A percentile compares a stretch with the other conserved stretches of the same genome.
Evolutionary conservation across 2,329 filamentous ascomycete species (phyloP).

Genomic region (Trichoderma brevicompactum): DNA sequence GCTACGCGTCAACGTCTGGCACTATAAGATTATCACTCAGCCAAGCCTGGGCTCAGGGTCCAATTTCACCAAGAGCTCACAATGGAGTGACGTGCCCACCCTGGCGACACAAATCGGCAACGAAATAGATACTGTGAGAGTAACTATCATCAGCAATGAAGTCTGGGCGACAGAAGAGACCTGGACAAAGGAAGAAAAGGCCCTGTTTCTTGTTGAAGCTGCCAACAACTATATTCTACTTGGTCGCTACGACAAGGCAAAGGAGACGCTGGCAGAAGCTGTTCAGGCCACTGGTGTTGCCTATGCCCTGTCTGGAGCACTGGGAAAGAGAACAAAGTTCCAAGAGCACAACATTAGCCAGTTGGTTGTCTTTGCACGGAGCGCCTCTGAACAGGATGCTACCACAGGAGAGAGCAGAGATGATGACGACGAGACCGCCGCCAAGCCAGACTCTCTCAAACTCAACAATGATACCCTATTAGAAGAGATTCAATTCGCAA

Average conservation of each 20-base stretch:
- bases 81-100: conserved; percentile 63
- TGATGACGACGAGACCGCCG: conserved; percentile 34
- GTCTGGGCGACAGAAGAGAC: conserved; percentile 44
- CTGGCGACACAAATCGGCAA: conserved; percentile 57
- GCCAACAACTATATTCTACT: conserved; percentile 84
- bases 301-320: conserved; percentile 81
- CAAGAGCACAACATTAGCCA: conserved; percentile 84
- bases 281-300: conserved; percentile 69
- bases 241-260: conserved; percentile 76
- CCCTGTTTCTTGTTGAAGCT: conserved; percentile 78
- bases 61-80: conserved; percentile 59
- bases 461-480: conserved; percentile 93
- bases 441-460: conserved; percentile 69
- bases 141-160: conserved; percentile 43
- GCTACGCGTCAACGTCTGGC: conserved; percentile 73
- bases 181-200: conserved; percentile 57
- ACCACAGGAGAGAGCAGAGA: conserved; percentile 30
- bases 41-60: conserved; percentile 59
- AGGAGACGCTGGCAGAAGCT: conserved; percentile 70
- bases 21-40: conserved; percentile 64
- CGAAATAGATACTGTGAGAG: conserved; percentile 49
- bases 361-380: conserved; percentile 86
- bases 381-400: conserved; percentile 50
- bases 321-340: conserved; percentile 84
- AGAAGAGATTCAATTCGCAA: conserved; percentile 81